phyloP scores from a whole-genome alignment of 305 asterid genomes.

The Fraxinus albicans region DNA sequence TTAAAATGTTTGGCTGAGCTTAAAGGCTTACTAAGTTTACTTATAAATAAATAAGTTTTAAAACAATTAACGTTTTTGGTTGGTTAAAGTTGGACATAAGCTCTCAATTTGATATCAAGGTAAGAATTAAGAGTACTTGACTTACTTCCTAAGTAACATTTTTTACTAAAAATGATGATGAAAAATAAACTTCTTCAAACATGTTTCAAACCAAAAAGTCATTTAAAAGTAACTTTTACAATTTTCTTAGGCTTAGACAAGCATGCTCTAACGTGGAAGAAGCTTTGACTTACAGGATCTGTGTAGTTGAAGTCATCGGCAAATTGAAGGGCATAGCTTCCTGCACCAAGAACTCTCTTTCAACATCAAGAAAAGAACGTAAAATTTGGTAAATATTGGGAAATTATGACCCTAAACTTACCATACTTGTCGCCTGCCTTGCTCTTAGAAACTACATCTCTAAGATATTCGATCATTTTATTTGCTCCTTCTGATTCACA shows the following conservation, averaged over 20 bases:
- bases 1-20: neutral
- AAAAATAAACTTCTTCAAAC: neutral
- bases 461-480: conserved; percentile 71
- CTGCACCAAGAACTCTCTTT: conserved; percentile 39
- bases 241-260: neutral
- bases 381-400: conserved; percentile 7
- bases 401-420: conserved; percentile 27
- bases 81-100: neutral
- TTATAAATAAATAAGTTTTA: neutral
- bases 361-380: conserved; percentile 1
- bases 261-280: neutral
- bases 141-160: neutral
- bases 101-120: neutral
- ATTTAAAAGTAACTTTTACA: neutral
- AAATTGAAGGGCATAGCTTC: conserved; percentile 70
- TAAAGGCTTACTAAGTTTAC: neutral
- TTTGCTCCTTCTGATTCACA: conserved; percentile 95
- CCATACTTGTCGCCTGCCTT: conserved; percentile 76
- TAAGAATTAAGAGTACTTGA: neutral
- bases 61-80: neutral
- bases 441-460: conserved; percentile 70
- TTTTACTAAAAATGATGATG: neutral
- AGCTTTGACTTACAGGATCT: conserved; percentile 73
- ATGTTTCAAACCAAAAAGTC: neutral
- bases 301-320: conserved; percentile 93